Percentiles rank a stretch among this genome's conserved stretches.
Evolutionary conservation across 148 eudicot genomes (phyloP).

Genomic region (Nepenthes mirabilis): DNA sequence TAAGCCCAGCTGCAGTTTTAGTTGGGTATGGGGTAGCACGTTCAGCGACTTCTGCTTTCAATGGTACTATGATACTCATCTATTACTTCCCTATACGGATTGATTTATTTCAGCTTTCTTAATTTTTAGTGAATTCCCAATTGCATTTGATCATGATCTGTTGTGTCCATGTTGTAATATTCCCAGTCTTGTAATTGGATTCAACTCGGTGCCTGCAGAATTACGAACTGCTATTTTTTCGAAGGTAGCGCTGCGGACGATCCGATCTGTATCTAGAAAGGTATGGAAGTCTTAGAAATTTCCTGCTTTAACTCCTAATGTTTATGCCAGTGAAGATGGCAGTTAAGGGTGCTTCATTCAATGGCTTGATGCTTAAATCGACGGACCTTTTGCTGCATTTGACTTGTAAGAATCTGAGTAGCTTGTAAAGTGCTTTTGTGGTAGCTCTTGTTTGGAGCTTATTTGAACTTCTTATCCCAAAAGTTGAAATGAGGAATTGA

Average conservation of each 20-base stretch:
- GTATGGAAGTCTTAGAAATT: conserved; percentile 18
- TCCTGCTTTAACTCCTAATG: background rate
- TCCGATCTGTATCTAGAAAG: conserved; percentile 80
- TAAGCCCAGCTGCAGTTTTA: conserved; percentile 84
- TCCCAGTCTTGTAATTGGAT: conserved; percentile 4
- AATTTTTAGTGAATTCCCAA: background rate
- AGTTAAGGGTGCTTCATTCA: background rate
- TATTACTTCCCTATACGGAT: conserved; percentile 5
- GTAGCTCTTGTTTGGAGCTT: no score
- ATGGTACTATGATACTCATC: conserved; percentile 35
- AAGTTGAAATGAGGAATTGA: no score
- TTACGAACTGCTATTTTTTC: conserved; percentile 94
- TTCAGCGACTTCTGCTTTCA: conserved; percentile 73
- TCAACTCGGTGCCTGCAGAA: conserved; percentile 33
- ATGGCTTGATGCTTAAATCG: no score
- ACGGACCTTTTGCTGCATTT: no score
- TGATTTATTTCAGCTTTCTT: conserved; percentile 1
- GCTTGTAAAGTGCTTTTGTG: no score
- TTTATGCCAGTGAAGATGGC: background rate
- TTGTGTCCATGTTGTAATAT: background rate
- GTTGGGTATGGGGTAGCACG: conserved; percentile 93
- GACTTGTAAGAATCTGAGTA: no score
- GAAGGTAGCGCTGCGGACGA: conserved; percentile 84
- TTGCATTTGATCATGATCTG: background rate
- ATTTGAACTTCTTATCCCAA: no score